phyloP scores from a whole-genome alignment of 768 basidiomycete genomes.

The Tricholoma hemisulphureum region DNA sequence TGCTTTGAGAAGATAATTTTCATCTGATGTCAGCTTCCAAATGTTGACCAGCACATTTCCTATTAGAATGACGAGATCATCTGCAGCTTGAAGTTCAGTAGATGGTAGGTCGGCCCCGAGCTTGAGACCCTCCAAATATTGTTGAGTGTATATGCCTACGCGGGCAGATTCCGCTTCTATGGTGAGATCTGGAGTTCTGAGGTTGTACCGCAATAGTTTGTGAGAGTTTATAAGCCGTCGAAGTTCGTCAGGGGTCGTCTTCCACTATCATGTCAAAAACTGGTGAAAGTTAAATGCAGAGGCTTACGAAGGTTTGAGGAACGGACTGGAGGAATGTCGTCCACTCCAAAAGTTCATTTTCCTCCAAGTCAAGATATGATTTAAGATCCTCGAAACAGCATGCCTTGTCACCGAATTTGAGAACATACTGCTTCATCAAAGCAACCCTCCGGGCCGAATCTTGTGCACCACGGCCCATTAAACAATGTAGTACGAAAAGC shows the following conservation, averaged over 20 bases:
- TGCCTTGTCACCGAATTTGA: slow-evolving; percentile 71
- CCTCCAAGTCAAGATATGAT: slow-evolving; percentile 57
- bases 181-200: slow-evolving; percentile 48
- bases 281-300: background rate
- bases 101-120: slow-evolving; percentile 63
- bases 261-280: slow-evolving; percentile 4
- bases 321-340: slow-evolving; percentile 50
- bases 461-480: slow-evolving; percentile 22
- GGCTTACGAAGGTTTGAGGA: slow-evolving; percentile 48
- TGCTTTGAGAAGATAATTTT: slow-evolving; percentile 62
- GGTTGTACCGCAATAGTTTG: slow-evolving; percentile 68
- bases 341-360: slow-evolving; percentile 49
- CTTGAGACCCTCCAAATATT: slow-evolving; percentile 66
- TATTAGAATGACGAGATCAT: slow-evolving; percentile 79
- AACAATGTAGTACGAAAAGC: slow-evolving; percentile 1
- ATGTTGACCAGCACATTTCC: slow-evolving; percentile 63
- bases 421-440: slow-evolving; percentile 67
- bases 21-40: slow-evolving; percentile 57
- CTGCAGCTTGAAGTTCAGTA: slow-evolving; percentile 84
- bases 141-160: slow-evolving; percentile 50
- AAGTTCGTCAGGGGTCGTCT: slow-evolving; percentile 57
- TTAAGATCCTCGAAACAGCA: slow-evolving; percentile 87
- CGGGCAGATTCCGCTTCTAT: slow-evolving; percentile 54
- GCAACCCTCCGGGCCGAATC: slow-evolving; percentile 44
- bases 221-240: slow-evolving; percentile 69